Conservation (phyloP, 805 yeast genomes). For the Trichomonascus vanleenenianus region DNA sequence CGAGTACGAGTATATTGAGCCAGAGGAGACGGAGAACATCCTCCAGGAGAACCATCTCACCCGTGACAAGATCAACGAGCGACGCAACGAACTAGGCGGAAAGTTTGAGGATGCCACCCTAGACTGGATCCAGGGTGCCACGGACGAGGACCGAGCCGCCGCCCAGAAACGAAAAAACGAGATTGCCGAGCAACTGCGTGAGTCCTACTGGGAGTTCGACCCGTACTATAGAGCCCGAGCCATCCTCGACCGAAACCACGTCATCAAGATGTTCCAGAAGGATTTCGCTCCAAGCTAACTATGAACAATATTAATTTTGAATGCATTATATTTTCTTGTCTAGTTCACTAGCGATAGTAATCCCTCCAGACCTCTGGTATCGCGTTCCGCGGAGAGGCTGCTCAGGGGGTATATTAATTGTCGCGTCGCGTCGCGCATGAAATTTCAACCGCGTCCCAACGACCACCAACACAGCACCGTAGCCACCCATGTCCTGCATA, state of each 20-base stretch:
- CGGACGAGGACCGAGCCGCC: slow-evolving; percentile 41
- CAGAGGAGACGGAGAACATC: slow-evolving; percentile 52
- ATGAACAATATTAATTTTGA: no score
- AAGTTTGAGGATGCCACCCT: slow-evolving; percentile 58
- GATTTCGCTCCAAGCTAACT: slow-evolving; percentile 2
- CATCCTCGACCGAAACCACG: slow-evolving; percentile 70
- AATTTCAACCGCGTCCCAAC: no score
- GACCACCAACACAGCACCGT: no score
- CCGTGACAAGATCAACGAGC: slow-evolving; percentile 37
- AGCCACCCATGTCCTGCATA: no score
- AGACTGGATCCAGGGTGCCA: slow-evolving; percentile 59
- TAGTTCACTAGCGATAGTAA: no score
- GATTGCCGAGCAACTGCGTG: slow-evolving; percentile 45
- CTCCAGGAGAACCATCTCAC: slow-evolving; percentile 37
- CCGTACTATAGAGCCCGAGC: slow-evolving; percentile 77
- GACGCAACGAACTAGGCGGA: slow-evolving; percentile 48
- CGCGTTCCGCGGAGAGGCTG: no score
- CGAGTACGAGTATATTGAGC: slow-evolving; percentile 53
- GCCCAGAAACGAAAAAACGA: slow-evolving; percentile 38
- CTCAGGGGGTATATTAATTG: no score
- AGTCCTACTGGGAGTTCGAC: slow-evolving; percentile 63
- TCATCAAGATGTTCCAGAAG: slow-evolving; percentile 35
- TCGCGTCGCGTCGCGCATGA: no score
- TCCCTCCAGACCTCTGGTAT: no score
- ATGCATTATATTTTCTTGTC: no score